phyloP scores from a whole-genome alignment of 2,329 filamentous ascomycete species.

The Mycosphaerelloides madeirae region DNA sequence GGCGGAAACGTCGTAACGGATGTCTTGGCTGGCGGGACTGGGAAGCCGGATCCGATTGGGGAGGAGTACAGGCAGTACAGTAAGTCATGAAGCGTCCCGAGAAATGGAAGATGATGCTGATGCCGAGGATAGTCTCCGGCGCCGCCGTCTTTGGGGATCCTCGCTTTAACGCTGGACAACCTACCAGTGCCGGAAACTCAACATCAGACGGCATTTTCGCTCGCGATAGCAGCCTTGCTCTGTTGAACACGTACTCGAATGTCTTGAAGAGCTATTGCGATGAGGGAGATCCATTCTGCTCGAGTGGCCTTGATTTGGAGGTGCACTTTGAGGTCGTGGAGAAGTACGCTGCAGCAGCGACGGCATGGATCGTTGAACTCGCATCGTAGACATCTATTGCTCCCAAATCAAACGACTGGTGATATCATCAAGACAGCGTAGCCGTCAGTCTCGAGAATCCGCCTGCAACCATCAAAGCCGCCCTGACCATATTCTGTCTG shows the following conservation, averaged over 20 bases:
- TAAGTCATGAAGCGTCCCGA: no score
- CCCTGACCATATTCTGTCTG: conserved; percentile 22
- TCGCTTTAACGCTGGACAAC: conserved; percentile 25
- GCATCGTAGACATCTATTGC: conserved; percentile 1
- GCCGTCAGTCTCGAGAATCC: conserved; percentile 24
- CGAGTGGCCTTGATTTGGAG: conserved; percentile 11
- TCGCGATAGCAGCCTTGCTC: conserved; percentile 10
- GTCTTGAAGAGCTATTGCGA: conserved; percentile 24
- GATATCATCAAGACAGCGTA: conserved; percentile 8
- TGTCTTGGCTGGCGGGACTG: conserved; percentile 12
- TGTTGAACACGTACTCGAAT: conserved; percentile 17
- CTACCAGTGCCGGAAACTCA: conserved; percentile 31
- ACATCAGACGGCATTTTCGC: conserved; percentile 28
- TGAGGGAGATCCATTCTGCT: conserved; percentile 21
- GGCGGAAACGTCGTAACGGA: conserved; percentile 23
- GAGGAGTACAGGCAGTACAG: conserved; percentile 28
- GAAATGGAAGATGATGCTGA: no score
- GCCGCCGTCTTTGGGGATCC: conserved; percentile 38
- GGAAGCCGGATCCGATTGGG: conserved; percentile 25
- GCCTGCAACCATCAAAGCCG: conserved; percentile 21
- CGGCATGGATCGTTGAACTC: conserved; percentile 17
- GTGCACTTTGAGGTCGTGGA: conserved; percentile 17
- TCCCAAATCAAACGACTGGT: neutral
- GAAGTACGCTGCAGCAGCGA: conserved; percentile 18
- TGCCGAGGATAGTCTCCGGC: conserved; percentile 29